Evolutionary conservation across 225 moss, liverwort and hornwort species (phyloP), one percentile per base, ranked within the genome.

Genomic region (Physcomitrellopsis africana): DNA sequence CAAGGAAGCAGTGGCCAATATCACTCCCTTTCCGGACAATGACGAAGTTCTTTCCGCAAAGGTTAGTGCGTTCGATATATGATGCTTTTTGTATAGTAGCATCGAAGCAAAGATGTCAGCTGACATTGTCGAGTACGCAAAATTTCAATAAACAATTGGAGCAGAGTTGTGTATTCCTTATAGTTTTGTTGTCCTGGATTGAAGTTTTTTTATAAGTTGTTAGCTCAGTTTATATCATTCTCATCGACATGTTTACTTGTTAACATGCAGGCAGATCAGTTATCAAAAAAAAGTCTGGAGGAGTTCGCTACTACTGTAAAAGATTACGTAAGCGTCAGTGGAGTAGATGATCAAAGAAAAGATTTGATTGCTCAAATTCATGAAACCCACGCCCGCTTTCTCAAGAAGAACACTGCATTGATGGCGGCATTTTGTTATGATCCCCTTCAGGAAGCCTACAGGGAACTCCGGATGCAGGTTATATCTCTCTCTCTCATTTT

Each of bases 21-120:
- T 96, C 60, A 77, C 82, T 60, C 96, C 96, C 60, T 96, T 93
- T 81, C 96, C 96, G 49, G 96, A 96, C 65, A 96, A 96, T 62
- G 96, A 96, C 81, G 96, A 96, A 89, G 90, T 93, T 55, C 87
- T 96, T 14, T 92, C 92, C 15, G 70, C 89, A 27, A 96, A 94
- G 90, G 92, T 92, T 41, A 57, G 80, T 69, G 44, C 29, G 19
- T 58, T 52, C 65, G 24, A 37, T 62, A 62, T 52, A 68, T 60
- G n/a, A 65, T 69, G 51, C 8, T 22, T 48, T 46, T 37, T 37
- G 8, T 58, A 18, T 20, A 62, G 13, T 53, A 32, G 18, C 49
- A 45, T 37, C 60, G 41, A 18, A 64, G 62, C 63, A 20, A 75
- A 54, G 73, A 48, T 29, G 11, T 48, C 72, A 49, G 42, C 58